Percentiles rank a stretch among this genome's conserved stretches.
Conservation (phyloP, 495 filamentous ascomycete genomes). For the Ramalina intermedia region DNA sequence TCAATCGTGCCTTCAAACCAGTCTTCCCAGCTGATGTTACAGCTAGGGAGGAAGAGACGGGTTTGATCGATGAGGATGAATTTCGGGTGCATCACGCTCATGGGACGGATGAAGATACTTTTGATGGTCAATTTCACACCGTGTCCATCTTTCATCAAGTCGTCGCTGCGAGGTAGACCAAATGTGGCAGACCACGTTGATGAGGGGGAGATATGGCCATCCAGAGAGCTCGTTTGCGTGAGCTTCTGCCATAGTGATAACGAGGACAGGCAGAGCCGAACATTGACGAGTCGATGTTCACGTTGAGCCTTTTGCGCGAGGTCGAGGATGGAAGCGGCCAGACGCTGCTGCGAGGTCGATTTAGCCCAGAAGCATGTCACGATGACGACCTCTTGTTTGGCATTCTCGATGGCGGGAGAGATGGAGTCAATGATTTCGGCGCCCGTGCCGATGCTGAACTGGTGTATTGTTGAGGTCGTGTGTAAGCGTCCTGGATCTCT, state of each 20-base stretch:
- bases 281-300: conserved; percentile 24
- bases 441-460: conserved; percentile 43
- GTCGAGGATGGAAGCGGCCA: conserved; percentile 32
- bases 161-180: conserved; percentile 38
- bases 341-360: conserved; percentile 34
- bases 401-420: conserved; percentile 39
- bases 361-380: conserved; percentile 67
- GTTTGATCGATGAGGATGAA: conserved; percentile 55
- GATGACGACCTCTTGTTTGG: conserved; percentile 48
- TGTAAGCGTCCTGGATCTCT: too few species aligned
- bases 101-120: conserved; percentile 55
- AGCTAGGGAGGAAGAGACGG: conserved; percentile 46
- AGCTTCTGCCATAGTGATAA: conserved; percentile 52
- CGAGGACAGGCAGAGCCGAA: conserved; percentile 54
- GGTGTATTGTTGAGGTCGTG: too few species aligned
- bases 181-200: conserved; percentile 39
- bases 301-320: conserved; percentile 30
- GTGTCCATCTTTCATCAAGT: conserved; percentile 21
- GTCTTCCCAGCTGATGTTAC: conserved; percentile 62
- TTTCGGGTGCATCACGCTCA: conserved; percentile 67
- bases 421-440: conserved; percentile 38
- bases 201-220: conserved; percentile 43
- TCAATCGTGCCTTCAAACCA: conserved; percentile 61
- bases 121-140: conserved; percentile 51
- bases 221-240: conserved; percentile 40